phyloP scores from a whole-genome alignment of 1,284 basidiomycete species.

The Rhodotorula glutinis region DNA sequence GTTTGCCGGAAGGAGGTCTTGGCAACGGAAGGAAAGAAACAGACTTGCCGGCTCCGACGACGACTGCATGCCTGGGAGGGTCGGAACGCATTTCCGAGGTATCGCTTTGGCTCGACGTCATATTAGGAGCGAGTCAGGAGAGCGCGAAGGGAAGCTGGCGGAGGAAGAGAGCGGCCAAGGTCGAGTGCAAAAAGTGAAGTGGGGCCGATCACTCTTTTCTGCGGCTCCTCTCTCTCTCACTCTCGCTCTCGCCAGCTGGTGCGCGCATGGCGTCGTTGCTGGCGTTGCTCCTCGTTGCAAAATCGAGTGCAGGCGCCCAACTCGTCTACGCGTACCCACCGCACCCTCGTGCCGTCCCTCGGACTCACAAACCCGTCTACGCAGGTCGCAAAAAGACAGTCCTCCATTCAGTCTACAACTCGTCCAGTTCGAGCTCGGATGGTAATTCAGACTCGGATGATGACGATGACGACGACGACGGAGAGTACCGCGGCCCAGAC shows the following conservation, averaged over 20 bases:
- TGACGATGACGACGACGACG: conserved; percentile 1
- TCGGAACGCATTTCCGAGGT: too few species aligned
- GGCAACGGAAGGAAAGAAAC: too few species aligned
- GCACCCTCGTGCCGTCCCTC: conserved; percentile 38
- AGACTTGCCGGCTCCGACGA: conserved; percentile 14
- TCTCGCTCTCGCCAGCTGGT: background rate
- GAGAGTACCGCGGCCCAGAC: conserved; percentile 8
- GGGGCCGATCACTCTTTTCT: too few species aligned
- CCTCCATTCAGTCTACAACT: conserved; percentile 15
- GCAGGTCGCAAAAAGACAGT: conserved; percentile 21
- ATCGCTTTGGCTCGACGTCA: too few species aligned
- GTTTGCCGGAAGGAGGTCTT: too few species aligned
- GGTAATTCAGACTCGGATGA: conserved; percentile 16
- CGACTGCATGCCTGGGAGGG: background rate
- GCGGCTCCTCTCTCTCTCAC: too few species aligned
- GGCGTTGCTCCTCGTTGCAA: conserved; percentile 41
- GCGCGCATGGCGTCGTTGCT: conserved; percentile 36
- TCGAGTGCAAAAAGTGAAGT: too few species aligned
- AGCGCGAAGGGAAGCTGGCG: too few species aligned
- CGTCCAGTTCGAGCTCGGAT: conserved; percentile 26
- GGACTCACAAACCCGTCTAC: conserved; percentile 41
- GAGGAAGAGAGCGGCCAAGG: background rate
- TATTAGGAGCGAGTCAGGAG: too few species aligned
- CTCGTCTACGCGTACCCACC: conserved; percentile 42
- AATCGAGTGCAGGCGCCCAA: conserved; percentile 34